A percentile compares a stretch with the other conserved stretches of the same genome.
Conservation (phyloP, 352 stramenopile genomes). For the Lagenidium giganteum region DNA sequence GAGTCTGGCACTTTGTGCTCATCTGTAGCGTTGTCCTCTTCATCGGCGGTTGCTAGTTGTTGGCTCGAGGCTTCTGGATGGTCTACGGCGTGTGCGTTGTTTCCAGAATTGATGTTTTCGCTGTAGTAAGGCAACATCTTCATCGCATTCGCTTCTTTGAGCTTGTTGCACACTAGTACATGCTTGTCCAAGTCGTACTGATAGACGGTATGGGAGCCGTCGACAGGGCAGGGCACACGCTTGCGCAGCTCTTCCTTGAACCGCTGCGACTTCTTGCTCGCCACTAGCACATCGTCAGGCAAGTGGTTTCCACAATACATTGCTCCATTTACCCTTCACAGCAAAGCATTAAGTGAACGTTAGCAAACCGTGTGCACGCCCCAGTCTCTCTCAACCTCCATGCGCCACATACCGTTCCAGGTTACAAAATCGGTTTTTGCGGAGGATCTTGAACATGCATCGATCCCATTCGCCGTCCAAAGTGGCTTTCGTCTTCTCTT, state of each 20-base stretch:
- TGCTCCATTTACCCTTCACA: slow-evolving; percentile 38
- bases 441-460: slow-evolving; percentile 76
- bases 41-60: background rate
- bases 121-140: slow-evolving; percentile 61
- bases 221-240: slow-evolving; percentile 73
- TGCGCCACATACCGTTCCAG: slow-evolving; percentile 40
- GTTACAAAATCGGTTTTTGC: slow-evolving; percentile 83
- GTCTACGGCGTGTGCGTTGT: slow-evolving; percentile 16
- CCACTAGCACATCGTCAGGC: slow-evolving; percentile 21
- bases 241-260: slow-evolving; percentile 43
- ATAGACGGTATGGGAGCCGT: slow-evolving; percentile 69
- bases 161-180: slow-evolving; percentile 72
- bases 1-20: slow-evolving; percentile 32
- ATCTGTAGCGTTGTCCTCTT: slow-evolving; percentile 4
- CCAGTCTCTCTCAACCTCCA: background rate
- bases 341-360: background rate
- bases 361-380: slow-evolving; percentile 1
- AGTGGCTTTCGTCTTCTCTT: slow-evolving; percentile 43
- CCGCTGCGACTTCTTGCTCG: slow-evolving; percentile 64
- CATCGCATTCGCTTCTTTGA: slow-evolving; percentile 58
- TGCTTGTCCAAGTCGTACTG: slow-evolving; percentile 77
- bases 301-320: slow-evolving; percentile 78
- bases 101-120: slow-evolving; percentile 78
- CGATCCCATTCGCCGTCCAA: slow-evolving; percentile 55
- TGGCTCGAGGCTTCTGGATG: too few species aligned